Evolutionary conservation across 2,329 filamentous ascomycete species (phyloP), one percentile per base, ranked within the genome.

Genomic region (Fusarium nodosum): DNA sequence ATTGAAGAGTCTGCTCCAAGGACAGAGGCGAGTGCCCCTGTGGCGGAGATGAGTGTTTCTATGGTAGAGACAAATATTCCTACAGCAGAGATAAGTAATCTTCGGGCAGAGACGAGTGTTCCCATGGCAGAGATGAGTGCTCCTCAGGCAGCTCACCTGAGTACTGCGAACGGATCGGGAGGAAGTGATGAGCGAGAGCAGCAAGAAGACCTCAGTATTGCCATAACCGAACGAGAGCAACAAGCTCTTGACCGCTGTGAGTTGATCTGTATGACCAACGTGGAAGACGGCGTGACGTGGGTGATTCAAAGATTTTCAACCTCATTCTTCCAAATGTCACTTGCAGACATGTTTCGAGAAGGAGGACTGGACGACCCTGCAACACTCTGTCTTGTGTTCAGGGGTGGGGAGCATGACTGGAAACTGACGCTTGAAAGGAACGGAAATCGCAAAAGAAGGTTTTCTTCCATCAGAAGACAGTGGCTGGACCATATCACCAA

Each of bases 321-420:
- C 9, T 20, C 30, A 10, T 26, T 66, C 34, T 64, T 66, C 33
- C n/a, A 41, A 10, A 60, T 51, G 47, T 51, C 63, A 8, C 54
- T 66, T 30, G n/a, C 13, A 6, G 24, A 12, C 18, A 28, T 66
- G 11, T 34, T 46, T 4, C 2, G 5, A 3, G 44, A 36, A 30
- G n/a, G 59, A 30, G 48, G 48, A 4, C 28, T 66, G 22, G 16
- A 16, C 20, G 16, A 20, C 16, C 13, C n/a, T 31, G 12, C 13
- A 18, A 41, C 47, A 5, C 28, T 64, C n/a, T 26, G 41, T 9
- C 18, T 64, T 18, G 12, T 6, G 13, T 47, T 64, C 18, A 28
- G 20, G 16, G 24, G 10, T 26, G 20, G 10, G n/a, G 4, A 1
- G 9, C 10, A 18, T 8, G 34, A 60, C 8, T 38, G 47, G 4